Percentiles rank a stretch among this genome's conserved stretches.
phyloP scores from a whole-genome alignment of 2,329 filamentous ascomycete species.

The Tolypocladium ophioglossoides region DNA sequence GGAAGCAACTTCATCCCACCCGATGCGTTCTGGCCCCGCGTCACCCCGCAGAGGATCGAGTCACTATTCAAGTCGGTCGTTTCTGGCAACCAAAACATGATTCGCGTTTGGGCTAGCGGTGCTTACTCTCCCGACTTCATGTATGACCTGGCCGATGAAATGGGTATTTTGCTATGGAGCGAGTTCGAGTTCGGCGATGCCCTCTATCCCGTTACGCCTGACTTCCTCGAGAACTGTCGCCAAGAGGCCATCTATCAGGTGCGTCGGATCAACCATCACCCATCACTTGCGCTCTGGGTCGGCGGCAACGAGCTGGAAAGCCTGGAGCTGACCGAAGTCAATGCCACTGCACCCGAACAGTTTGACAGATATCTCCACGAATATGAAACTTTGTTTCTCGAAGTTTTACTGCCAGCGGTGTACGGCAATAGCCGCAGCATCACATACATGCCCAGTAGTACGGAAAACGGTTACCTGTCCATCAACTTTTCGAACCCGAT shows the following conservation, averaged over 20 bases:
- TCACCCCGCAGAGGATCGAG: constrained; percentile 39
- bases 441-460: constrained; percentile 49
- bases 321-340: constrained; percentile 32
- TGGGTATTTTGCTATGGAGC: constrained; percentile 50
- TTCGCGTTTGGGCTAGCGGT: constrained; percentile 51
- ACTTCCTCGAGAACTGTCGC: constrained; percentile 44
- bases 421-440: constrained; percentile 49
- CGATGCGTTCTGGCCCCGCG: constrained; percentile 23
- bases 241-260: constrained; percentile 50
- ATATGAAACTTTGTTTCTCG: constrained; percentile 48
- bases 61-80: constrained; percentile 37
- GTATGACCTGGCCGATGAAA: constrained; percentile 51
- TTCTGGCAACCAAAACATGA: constrained; percentile 51
- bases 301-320: constrained; percentile 52
- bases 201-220: constrained; percentile 42
- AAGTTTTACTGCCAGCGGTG: constrained; percentile 41
- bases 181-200: constrained; percentile 54
- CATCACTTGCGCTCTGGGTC: constrained; percentile 42
- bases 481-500: constrained; percentile 41
- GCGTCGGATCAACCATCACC: constrained; percentile 50
- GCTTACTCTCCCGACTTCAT: constrained; percentile 52
- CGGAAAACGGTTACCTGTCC: constrained; percentile 45
- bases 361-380: constrained; percentile 24
- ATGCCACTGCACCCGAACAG: constrained; percentile 27
- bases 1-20: constrained; percentile 9